A percentile compares a stretch with the other conserved stretches of the same genome.
phyloP scores from a whole-genome alignment of 2,329 filamentous ascomycete species.

The Trichoderma hamatum region DNA sequence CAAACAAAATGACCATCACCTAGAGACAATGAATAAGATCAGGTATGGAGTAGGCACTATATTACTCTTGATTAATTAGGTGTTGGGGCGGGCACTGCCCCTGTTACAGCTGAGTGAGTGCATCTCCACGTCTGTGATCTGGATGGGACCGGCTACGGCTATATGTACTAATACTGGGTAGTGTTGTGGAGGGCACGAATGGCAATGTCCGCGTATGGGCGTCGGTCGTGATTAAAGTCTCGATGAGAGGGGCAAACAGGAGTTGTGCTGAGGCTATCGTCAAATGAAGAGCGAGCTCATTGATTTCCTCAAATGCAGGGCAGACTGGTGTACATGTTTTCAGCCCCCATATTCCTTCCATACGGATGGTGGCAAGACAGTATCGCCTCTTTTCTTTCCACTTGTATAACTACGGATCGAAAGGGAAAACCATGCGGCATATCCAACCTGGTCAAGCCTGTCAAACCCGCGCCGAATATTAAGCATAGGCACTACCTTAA shows the following conservation, averaged over 20 bases:
- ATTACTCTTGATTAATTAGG: background rate
- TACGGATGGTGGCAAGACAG: too few species aligned
- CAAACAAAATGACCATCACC: background rate
- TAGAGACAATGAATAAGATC: background rate
- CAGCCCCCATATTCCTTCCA: background rate
- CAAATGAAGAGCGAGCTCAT: background rate
- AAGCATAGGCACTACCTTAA: background rate
- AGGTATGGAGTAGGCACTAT: background rate
- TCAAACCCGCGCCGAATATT: background rate
- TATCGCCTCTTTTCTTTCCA: background rate
- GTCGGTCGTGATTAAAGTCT: background rate
- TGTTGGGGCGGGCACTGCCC: background rate
- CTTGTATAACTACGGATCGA: background rate
- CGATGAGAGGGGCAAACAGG: background rate
- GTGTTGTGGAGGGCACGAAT: background rate
- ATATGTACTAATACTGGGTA: background rate
- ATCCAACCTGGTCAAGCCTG: background rate
- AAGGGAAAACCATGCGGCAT: background rate
- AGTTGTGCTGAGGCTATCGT: background rate
- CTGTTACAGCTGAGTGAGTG: background rate
- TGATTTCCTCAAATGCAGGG: background rate
- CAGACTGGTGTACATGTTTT: background rate
- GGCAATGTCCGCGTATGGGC: background rate
- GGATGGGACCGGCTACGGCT: background rate
- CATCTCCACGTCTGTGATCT: background rate